Evolutionary conservation across 257 asterid species (phyloP), one percentile per base, ranked within the genome.

Genomic region (Leonotis leonurus): DNA sequence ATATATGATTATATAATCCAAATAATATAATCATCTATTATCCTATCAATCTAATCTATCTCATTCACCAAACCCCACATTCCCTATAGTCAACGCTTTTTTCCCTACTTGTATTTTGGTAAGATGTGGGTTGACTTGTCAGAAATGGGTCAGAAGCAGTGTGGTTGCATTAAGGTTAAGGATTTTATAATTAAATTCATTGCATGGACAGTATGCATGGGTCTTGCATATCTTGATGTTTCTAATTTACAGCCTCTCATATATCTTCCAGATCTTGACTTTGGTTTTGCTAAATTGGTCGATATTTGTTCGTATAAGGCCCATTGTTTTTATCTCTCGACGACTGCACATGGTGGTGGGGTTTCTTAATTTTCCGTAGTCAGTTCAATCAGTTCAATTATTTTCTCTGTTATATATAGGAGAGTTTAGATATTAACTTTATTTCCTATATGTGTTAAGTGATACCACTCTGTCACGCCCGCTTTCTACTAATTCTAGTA

Each of bases 41-140:
- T n/a, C n/a, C n/a, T n/a, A n/a, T n/a, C n/a, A n/a, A n/a, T n/a
- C n/a, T n/a, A n/a, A n/a, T n/a, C n/a, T n/a, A n/a, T n/a, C n/a
- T n/a, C n/a, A n/a, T n/a, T n/a, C n/a, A n/a, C n/a, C n/a, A n/a
- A n/a, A n/a, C n/a, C n/a, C n/a, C n/a, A n/a, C n/a, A n/a, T n/a
- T n/a, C n/a, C n/a, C n/a, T n/a, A n/a, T n/a, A 46, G 79, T 74
- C 79, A 74, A 74, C 73, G 27, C 52, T 6, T 14, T 12, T 4
- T 25, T 33, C 72, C 72, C 71, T 64, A 69, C 55, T 18, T 40
- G 12, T 6, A 27, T 6, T 25, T 53, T 53, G 40, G 59, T 53
- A 7, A 24, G 59, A 53, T 27, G 5, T 29, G 59, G 29, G 61
- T 55, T 55, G 61, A 55, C 61, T 12, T 32, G 27, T 55, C 61